These are phyloP conservation scores for Colletotrichum sp. DNA, from an alignment of 2,329 filamentous ascomycete genomes.

Conservation along the genomic window DNA sequence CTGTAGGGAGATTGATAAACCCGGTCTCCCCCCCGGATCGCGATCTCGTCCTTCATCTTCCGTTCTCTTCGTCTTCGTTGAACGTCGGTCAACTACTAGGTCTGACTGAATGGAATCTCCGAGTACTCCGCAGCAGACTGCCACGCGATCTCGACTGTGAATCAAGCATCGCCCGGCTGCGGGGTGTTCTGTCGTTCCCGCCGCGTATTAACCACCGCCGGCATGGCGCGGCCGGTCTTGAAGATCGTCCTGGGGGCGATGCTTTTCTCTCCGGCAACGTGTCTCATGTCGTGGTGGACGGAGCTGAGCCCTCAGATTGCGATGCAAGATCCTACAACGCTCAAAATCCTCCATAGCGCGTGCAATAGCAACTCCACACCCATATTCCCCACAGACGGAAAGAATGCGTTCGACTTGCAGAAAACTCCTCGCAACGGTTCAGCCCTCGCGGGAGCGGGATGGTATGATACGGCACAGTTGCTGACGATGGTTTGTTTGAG, in stretches of 20 bases:
- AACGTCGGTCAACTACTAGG: not conserved
- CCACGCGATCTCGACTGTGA: not conserved
- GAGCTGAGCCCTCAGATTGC: constrained; percentile 36
- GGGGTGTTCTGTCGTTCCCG: not conserved
- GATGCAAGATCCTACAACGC: constrained; percentile 38
- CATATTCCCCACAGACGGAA: constrained; percentile 37
- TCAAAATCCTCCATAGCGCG: constrained; percentile 37
- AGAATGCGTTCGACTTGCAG: constrained; percentile 28
- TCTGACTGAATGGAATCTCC: not conserved
- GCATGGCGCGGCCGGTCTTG: not conserved
- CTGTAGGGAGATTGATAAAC: constrained; percentile 7
- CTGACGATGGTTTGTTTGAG: constrained; percentile 33
- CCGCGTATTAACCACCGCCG: not conserved
- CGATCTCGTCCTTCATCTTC: not conserved
- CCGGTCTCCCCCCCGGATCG: not conserved
- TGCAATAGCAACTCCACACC: constrained; percentile 34
- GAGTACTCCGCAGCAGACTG: not conserved
- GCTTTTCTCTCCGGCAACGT: constrained; percentile 25
- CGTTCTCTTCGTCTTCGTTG: not conserved
- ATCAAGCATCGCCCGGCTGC: not conserved
- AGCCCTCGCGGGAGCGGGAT: constrained; percentile 37
- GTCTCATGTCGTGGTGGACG: constrained; percentile 40
- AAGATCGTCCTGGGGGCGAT: not conserved
- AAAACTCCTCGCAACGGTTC: constrained; percentile 36
- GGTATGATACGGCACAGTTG: constrained; percentile 29